Percentiles rank a stretch among this genome's conserved stretches.
These are phyloP conservation scores for Wolfiporia cocos DNA, from an alignment of 1,284 basidiomycete genomes.

Conservation along the genomic window DNA sequence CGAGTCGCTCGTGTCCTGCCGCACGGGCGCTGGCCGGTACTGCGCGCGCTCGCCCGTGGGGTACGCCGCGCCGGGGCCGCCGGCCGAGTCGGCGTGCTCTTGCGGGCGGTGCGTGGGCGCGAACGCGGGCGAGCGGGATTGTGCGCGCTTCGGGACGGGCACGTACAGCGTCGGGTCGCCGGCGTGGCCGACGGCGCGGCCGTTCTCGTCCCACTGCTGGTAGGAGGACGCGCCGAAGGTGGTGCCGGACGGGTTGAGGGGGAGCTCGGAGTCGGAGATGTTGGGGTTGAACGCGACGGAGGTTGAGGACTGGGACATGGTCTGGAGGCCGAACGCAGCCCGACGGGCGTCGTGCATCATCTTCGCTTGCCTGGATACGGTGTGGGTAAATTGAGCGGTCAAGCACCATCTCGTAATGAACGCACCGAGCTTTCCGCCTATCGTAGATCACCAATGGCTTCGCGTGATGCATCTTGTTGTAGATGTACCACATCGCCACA, in stretches of 20 bases:
- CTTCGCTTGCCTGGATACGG: conserved; percentile 40
- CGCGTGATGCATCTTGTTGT: conserved; percentile 66
- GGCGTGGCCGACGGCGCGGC: conserved; percentile 30
- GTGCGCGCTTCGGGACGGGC: conserved; percentile 9
- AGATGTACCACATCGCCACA: conserved; percentile 81
- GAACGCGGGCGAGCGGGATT: conserved; percentile 2
- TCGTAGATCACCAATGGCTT: conserved; percentile 72
- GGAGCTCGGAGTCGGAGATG: conserved; percentile 34
- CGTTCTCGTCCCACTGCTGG: conserved; percentile 33
- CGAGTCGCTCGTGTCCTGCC: background rate
- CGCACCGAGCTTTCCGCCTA: conserved; percentile 61
- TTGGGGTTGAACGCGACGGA: conserved; percentile 30
- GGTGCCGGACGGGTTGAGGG: conserved; percentile 26
- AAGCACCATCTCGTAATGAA: too few relatives aligned
- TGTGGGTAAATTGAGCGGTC: too few relatives aligned
- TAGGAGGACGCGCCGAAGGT: conserved; percentile 12
- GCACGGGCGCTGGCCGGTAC: conserved; percentile 1
- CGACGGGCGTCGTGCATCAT: conserved; percentile 26
- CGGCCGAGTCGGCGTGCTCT: conserved; percentile 2
- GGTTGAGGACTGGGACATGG: conserved; percentile 21
- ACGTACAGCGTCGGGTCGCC: conserved; percentile 8
- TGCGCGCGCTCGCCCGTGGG: conserved; percentile 2
- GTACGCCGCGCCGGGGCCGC: conserved; percentile 2
- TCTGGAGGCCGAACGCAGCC: conserved; percentile 24
- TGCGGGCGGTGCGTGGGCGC: conserved; percentile 8